These are phyloP conservation scores for Schoenoplectus triqueter DNA, from an alignment of 202 grass and related monocot genomes.

Conservation along the genomic window DNA sequence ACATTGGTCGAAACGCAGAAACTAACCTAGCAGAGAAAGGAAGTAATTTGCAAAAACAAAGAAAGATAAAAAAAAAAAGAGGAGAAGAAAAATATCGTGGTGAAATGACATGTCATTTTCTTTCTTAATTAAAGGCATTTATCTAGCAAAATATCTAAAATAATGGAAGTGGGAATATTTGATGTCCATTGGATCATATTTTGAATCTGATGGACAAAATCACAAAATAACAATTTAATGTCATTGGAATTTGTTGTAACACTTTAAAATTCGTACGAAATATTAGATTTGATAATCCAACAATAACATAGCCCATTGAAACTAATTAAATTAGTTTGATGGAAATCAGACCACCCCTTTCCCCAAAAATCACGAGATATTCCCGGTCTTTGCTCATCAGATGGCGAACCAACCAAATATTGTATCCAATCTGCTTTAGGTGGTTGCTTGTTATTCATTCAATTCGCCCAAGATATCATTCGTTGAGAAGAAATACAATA, in stretches of 20 bases:
- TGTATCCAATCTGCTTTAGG: neutral
- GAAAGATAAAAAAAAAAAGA: neutral
- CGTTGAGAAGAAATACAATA: neutral
- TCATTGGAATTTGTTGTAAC: too few relatives aligned
- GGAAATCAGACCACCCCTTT: too few relatives aligned
- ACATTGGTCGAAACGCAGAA: neutral
- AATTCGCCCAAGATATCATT: constrained; percentile 24
- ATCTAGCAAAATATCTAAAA: neutral
- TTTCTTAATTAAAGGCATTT: neutral
- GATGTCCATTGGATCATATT: too few relatives aligned
- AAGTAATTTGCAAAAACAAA: neutral
- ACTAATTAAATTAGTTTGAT: too few relatives aligned
- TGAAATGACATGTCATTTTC: constrained; percentile 3
- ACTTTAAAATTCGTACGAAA: too few relatives aligned
- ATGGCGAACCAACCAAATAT: constrained; percentile 11
- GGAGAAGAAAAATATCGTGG: neutral
- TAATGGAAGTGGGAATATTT: neutral
- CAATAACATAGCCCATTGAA: too few relatives aligned
- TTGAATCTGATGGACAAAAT: too few relatives aligned
- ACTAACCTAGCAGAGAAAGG: neutral
- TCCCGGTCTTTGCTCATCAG: neutral
- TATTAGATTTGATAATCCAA: too few relatives aligned
- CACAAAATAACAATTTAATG: too few relatives aligned
- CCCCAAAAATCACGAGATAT: too few relatives aligned
- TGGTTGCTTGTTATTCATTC: neutral